Percentiles rank a stretch among this genome's conserved stretches.
Evolutionary conservation across 2,329 filamentous ascomycete genomes (phyloP).

Genomic region (Teratosphaeria viscida): DNA sequence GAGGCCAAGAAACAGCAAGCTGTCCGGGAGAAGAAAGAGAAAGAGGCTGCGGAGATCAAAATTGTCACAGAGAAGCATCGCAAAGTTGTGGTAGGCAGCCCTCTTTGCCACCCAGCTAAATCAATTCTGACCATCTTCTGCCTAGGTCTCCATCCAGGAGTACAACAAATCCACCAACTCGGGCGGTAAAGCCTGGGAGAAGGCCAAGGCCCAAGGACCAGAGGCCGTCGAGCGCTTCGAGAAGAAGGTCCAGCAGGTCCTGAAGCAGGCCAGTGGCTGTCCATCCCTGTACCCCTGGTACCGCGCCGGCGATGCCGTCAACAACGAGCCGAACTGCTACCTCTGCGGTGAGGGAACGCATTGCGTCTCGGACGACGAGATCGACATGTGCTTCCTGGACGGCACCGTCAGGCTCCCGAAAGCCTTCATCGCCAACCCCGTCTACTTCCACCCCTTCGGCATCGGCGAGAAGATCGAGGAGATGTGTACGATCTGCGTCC

Average conservation of each 20-base stretch:
- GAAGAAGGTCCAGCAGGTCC: neutral
- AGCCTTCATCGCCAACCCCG: neutral
- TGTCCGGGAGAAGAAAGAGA: neutral
- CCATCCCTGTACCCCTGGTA: neutral
- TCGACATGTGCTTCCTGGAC: neutral
- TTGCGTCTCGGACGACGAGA: neutral
- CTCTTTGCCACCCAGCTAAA: neutral
- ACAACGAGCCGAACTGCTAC: neutral
- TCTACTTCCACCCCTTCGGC: neutral
- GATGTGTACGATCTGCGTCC: neutral
- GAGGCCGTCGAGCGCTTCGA: neutral
- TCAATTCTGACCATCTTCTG: neutral
- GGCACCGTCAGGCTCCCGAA: neutral
- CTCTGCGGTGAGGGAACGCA: neutral
- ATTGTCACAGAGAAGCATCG: neutral
- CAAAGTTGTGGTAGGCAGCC: neutral
- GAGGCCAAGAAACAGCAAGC: neutral
- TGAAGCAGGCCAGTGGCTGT: neutral
- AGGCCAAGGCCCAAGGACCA: neutral
- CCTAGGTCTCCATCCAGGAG: neutral
- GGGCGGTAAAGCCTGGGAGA: neutral
- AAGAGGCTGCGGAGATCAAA: neutral
- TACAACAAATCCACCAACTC: neutral
- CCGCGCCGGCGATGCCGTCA: neutral
- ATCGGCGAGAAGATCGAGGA: neutral